These are phyloP conservation scores for Myxozyma nipponensis DNA, from an alignment of 805 yeast genomes.

Conservation along the genomic window DNA sequence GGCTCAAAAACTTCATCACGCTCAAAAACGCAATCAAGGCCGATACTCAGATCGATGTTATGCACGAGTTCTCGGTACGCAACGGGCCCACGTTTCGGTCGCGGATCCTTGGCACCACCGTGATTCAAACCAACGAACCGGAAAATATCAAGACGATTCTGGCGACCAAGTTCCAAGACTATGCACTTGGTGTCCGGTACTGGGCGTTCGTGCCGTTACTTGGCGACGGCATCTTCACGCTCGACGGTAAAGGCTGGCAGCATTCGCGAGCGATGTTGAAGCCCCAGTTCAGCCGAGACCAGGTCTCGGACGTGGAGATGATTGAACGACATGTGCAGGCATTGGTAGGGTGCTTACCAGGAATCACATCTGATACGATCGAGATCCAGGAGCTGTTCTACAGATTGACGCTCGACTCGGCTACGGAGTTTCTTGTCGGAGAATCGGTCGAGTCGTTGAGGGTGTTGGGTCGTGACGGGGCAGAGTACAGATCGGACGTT, in stretches of 20 bases:
- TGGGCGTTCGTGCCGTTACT: constrained; percentile 33
- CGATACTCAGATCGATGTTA: not conserved
- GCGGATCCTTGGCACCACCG: constrained; percentile 2
- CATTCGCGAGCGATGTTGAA: constrained; percentile 39
- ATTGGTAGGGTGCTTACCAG: constrained; percentile 22
- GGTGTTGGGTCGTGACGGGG: not conserved
- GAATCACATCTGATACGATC: constrained; percentile 1
- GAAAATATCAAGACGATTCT: constrained; percentile 37
- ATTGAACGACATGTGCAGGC: constrained; percentile 33
- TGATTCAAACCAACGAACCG: constrained; percentile 31
- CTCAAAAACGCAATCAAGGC: not conserved
- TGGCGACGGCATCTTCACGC: constrained; percentile 40
- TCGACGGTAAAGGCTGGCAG: constrained; percentile 38
- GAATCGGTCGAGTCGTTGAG: constrained; percentile 33
- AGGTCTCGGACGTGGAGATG: constrained; percentile 33
- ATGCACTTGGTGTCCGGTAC: constrained; percentile 33
- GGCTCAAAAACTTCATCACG: not conserved
- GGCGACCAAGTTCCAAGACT: constrained; percentile 37
- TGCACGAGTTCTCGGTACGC: not conserved
- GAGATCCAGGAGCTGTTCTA: constrained; percentile 35
- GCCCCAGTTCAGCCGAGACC: constrained; percentile 38
- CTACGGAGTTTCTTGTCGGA: constrained; percentile 39
- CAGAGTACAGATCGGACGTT: not conserved
- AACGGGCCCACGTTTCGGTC: not conserved
- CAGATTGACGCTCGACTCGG: constrained; percentile 36